phyloP scores from a whole-genome alignment of 2,329 filamentous ascomycete species.

The Aureobasidium sp. region DNA sequence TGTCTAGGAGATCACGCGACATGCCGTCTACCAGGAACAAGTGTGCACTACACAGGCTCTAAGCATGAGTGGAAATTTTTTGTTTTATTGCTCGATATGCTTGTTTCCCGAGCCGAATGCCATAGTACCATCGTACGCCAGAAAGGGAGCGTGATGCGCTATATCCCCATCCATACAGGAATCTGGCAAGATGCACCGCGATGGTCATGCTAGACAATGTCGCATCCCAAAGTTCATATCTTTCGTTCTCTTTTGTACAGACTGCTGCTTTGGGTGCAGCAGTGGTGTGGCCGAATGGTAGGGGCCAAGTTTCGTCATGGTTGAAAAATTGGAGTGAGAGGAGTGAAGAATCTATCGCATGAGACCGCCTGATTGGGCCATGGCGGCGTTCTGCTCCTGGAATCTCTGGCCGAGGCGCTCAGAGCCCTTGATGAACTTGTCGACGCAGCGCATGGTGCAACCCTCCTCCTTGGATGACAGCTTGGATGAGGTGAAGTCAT shows the following conservation, averaged over 20 bases:
- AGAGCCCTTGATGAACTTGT: conserved; percentile 90
- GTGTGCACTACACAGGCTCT: not conserved
- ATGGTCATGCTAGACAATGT: not conserved
- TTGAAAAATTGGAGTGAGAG: not conserved
- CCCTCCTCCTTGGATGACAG: conserved; percentile 80
- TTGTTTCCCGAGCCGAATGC: not conserved
- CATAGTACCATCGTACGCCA: not conserved
- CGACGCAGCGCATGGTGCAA: conserved; percentile 89
- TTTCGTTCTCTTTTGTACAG: conserved; percentile 12
- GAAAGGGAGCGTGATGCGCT: not conserved
- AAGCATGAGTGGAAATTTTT: not conserved
- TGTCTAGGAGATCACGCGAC: no score
- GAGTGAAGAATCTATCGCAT: conserved; percentile 16
- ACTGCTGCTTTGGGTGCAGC: not conserved
- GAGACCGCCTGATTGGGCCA: conserved; percentile 53
- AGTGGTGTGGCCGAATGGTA: not conserved
- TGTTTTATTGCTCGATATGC: not conserved
- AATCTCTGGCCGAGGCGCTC: conserved; percentile 89
- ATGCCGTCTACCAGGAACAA: no score
- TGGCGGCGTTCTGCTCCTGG: conserved; percentile 63
- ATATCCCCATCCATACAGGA: not conserved
- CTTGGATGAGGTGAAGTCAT: conserved; percentile 97
- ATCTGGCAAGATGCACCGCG: not conserved
- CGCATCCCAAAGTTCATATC: not conserved
- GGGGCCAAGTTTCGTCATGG: not conserved